Conservation (phyloP, 2,329 filamentous ascomycete species). For the Fusarium austroafricanum region DNA sequence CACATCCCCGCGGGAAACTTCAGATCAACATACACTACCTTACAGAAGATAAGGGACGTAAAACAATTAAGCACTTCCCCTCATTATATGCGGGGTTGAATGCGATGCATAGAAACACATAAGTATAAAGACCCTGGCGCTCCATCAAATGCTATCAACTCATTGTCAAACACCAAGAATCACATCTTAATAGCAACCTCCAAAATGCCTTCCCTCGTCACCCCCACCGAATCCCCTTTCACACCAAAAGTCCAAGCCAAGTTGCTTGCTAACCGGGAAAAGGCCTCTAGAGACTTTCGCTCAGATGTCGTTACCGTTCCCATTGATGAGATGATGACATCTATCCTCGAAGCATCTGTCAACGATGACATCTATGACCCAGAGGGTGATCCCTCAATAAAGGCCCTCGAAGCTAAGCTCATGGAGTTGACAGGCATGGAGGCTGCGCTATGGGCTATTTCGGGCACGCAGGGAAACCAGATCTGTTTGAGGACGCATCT, state of each 20-base stretch:
- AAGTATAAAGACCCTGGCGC: not conserved
- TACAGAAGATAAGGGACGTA: constrained; percentile 10
- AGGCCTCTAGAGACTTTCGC: constrained; percentile 43
- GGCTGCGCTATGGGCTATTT: constrained; percentile 44
- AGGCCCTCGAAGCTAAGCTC: constrained; percentile 39
- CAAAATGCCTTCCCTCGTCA: constrained; percentile 21
- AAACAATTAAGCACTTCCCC: not conserved
- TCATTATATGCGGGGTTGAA: constrained; percentile 6
- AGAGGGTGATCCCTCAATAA: constrained; percentile 45
- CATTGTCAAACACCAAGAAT: not conserved
- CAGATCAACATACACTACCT: constrained; percentile 3
- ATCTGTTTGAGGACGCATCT: constrained; percentile 46
- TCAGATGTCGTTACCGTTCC: constrained; percentile 47
- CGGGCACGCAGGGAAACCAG: constrained; percentile 47
- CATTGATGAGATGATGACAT: constrained; percentile 45
- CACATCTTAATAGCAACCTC: not conserved
- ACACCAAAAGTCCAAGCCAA: constrained; percentile 27
- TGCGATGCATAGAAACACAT: not conserved
- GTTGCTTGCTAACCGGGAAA: constrained; percentile 18
- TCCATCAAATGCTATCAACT: not conserved
- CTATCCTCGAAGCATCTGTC: constrained; percentile 45
- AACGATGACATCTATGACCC: constrained; percentile 47
- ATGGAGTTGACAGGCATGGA: constrained; percentile 45
- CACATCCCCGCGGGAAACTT: constrained; percentile 25
- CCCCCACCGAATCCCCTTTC: constrained; percentile 21